Percentiles rank a stretch among this genome's conserved stretches.
These are phyloP conservation scores for Fusarium nematophilum DNA, from an alignment of 2,329 filamentous ascomycete genomes.

Conservation along the genomic window DNA sequence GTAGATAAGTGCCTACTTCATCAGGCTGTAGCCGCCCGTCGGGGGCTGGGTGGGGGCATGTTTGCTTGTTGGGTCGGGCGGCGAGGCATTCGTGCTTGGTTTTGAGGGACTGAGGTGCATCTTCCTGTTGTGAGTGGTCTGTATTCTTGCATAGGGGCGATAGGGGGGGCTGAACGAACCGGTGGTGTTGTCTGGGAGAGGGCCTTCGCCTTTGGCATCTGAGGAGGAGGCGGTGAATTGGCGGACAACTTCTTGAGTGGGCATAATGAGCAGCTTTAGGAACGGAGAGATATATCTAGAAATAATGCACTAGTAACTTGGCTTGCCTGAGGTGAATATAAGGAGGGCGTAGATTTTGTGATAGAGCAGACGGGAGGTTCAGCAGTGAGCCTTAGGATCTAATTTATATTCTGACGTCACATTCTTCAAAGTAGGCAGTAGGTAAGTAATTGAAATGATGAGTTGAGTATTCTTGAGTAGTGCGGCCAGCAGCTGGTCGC, in stretches of 20 bases:
- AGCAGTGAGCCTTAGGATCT: no score
- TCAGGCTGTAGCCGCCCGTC: constrained; percentile 16
- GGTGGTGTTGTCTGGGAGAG: constrained; percentile 24
- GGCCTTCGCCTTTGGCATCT: constrained; percentile 34
- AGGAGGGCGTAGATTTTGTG: no score
- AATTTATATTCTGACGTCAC: no score
- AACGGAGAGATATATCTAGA: no score
- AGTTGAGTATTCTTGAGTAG: background rate
- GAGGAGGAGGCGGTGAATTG: constrained; percentile 28
- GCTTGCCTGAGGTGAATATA: no score
- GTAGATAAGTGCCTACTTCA: constrained; percentile 6
- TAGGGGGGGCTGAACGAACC: constrained; percentile 5
- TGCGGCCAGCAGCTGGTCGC: background rate
- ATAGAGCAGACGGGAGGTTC: no score
- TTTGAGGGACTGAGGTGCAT: constrained; percentile 40
- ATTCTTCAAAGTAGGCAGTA: background rate
- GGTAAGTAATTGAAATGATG: background rate
- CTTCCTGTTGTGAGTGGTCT: background rate
- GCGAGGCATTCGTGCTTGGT: constrained; percentile 42
- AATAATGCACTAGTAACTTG: no score
- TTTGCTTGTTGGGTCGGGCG: constrained; percentile 20
- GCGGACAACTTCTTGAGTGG: constrained; percentile 36
- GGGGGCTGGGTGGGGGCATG: background rate
- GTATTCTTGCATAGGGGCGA: rapidly evolving
- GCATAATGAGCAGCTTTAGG: constrained; percentile 17